Evolutionary conservation across 1,284 basidiomycete genomes (phyloP).

Genomic region (Apiotrichum laibachii): DNA sequence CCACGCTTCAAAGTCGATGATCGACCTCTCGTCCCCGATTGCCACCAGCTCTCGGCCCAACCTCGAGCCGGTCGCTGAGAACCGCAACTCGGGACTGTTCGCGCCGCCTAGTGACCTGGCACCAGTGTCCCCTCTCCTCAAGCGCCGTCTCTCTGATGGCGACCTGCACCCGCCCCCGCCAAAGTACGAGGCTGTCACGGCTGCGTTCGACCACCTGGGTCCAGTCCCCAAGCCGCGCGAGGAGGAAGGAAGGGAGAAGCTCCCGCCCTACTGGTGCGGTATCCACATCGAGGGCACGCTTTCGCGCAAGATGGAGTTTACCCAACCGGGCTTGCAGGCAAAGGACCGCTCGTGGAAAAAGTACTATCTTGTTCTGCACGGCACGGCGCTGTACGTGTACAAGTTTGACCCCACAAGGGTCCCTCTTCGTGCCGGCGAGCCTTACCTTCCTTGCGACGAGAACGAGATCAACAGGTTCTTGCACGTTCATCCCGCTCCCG

Average conservation of each 20-base stretch:
- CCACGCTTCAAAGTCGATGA: slow-evolving; percentile 62
- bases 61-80: slow-evolving; percentile 23
- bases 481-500: slow-evolving; percentile 52
- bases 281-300: slow-evolving; percentile 76
- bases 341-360: slow-evolving; percentile 88
- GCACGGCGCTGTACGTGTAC: slow-evolving; percentile 83
- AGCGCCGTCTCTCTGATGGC: slow-evolving; percentile 52
- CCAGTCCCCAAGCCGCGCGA: slow-evolving; percentile 51
- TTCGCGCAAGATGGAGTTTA: slow-evolving; percentile 94
- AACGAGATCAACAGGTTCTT: slow-evolving; percentile 44
- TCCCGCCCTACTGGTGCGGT: slow-evolving; percentile 81
- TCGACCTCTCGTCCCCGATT: slow-evolving; percentile 50
- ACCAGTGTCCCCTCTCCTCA: slow-evolving; percentile 23
- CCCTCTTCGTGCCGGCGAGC: slow-evolving; percentile 36
- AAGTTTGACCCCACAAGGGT: slow-evolving; percentile 58
- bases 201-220: not conserved
- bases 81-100: not conserved
- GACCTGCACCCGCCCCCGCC: slow-evolving; percentile 50
- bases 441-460: slow-evolving; percentile 21
- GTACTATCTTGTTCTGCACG: slow-evolving; percentile 85
- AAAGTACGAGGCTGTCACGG: slow-evolving; percentile 38
- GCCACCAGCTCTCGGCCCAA: slow-evolving; percentile 12
- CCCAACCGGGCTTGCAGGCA: slow-evolving; percentile 76
- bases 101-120: not conserved
- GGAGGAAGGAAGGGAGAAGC: slow-evolving; percentile 74